Percentiles rank a stretch among this genome's conserved stretches.
Evolutionary conservation across 2,329 filamentous ascomycete species (phyloP).

Genomic region (Ascochyta lentis): DNA sequence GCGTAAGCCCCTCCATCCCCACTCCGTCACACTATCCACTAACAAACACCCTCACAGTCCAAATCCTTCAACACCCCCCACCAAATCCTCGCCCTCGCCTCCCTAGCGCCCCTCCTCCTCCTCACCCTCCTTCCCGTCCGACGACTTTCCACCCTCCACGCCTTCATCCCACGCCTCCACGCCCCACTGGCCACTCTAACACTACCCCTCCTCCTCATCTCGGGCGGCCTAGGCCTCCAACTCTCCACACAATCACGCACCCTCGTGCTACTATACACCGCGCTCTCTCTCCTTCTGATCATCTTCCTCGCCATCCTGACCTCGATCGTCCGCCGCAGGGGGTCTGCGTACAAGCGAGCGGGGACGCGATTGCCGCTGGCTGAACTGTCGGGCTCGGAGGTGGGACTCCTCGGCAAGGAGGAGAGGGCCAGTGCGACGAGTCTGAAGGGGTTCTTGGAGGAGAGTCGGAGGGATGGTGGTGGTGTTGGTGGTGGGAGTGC

Average conservation of each 20-base stretch:
- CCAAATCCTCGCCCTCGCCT: conserved; percentile 56
- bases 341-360: conserved; percentile 34
- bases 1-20: conserved; percentile 38
- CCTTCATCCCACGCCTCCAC: conserved; percentile 50
- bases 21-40: not conserved
- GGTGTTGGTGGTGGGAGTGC: not conserved
- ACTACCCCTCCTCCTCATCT: conserved; percentile 37
- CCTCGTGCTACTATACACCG: conserved; percentile 38
- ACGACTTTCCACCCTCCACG: conserved; percentile 41
- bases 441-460: conserved; percentile 16
- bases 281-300: not conserved
- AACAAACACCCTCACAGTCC: conserved; percentile 39
- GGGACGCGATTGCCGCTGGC: conserved; percentile 11
- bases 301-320: conserved; percentile 32
- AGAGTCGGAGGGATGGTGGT: conserved; percentile 17
- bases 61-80: conserved; percentile 54
- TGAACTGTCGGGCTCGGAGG: conserved; percentile 31
- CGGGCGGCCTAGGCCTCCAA: conserved; percentile 44
- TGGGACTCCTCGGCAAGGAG: conserved; percentile 22
- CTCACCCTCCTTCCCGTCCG: conserved; percentile 32
- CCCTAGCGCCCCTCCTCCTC: conserved; percentile 54
- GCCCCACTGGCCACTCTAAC: conserved; percentile 52
- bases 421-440: conserved; percentile 21
- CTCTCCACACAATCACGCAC: conserved; percentile 33
- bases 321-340: conserved; percentile 35